A percentile compares a stretch with the other conserved stretches of the same genome.
Conservation (phyloP, 1,139 yeast species). For the Debaryomyces nepalensis region DNA sequence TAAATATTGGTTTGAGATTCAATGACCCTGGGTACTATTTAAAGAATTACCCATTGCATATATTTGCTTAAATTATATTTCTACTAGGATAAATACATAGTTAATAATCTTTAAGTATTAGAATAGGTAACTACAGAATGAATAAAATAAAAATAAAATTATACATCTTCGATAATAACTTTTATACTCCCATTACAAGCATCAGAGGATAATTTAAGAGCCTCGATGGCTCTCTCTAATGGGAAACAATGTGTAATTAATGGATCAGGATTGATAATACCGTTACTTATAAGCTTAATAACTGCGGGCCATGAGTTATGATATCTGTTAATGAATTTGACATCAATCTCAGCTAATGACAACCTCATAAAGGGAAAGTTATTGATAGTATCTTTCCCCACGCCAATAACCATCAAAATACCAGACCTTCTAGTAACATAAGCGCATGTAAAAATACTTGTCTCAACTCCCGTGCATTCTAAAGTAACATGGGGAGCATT, state of each 20-base stretch:
- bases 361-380: conserved; percentile 45
- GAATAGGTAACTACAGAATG: too few relatives aligned
- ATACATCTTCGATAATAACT: background rate
- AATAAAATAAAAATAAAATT: too few relatives aligned
- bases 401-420: conserved; percentile 37
- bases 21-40: conserved; percentile 13
- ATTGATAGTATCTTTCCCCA: conserved; percentile 35
- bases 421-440: conserved; percentile 40
- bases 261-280: conserved; percentile 27
- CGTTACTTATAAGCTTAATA: conserved; percentile 28
- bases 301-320: conserved; percentile 41
- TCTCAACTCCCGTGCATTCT: conserved; percentile 37
- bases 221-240: background rate
- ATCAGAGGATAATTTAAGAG: background rate
- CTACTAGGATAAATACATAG: too few relatives aligned
- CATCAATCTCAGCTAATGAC: conserved; percentile 41
- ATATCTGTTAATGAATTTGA: conserved; percentile 42
- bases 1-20: conserved; percentile 12
- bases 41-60: conserved; percentile 10
- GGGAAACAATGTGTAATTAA: conserved; percentile 29
- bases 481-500: conserved; percentile 26
- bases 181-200: background rate
- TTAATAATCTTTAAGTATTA: too few relatives aligned
- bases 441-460: conserved; percentile 33
- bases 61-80: conserved; percentile 6